phyloP scores from a whole-genome alignment of 768 basidiomycete species.

The Solioccasus polychromus region DNA sequence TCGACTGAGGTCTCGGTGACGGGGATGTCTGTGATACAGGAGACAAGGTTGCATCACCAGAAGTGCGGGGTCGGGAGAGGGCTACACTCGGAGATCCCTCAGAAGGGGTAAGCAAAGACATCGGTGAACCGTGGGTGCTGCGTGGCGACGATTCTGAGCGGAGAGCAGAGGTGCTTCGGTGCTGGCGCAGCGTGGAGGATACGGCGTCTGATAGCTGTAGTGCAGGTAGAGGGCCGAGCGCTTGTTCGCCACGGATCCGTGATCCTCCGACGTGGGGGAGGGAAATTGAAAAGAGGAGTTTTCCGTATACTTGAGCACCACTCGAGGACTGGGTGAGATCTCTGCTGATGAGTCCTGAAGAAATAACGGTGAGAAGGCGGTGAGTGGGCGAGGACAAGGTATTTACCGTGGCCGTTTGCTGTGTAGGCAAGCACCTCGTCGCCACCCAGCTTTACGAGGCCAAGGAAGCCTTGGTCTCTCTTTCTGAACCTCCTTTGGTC shows the following conservation, averaged over 20 bases:
- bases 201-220: slow-evolving; percentile 14
- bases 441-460: slow-evolving; percentile 54
- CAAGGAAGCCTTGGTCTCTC: slow-evolving; percentile 78
- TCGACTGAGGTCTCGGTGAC: slow-evolving; percentile 14
- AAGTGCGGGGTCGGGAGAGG: slow-evolving; percentile 13
- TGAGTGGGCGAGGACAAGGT: not conserved
- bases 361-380: slow-evolving; percentile 1
- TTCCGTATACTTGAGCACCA: slow-evolving; percentile 66
- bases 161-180: slow-evolving; percentile 25
- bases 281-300: slow-evolving; percentile 66
- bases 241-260: slow-evolving; percentile 17
- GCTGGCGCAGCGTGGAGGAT: slow-evolving; percentile 12
- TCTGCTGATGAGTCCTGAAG: slow-evolving; percentile 62
- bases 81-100: slow-evolving; percentile 9
- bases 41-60: slow-evolving; percentile 14
- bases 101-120: slow-evolving; percentile 16
- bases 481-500: slow-evolving; percentile 88
- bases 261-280: slow-evolving; percentile 32
- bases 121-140: slow-evolving; percentile 14
- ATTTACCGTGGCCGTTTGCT: slow-evolving; percentile 43
- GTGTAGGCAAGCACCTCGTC: slow-evolving; percentile 52
- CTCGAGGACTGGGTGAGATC: slow-evolving; percentile 42
- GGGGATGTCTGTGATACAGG: slow-evolving; percentile 9
- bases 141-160: slow-evolving; percentile 19
- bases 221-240: slow-evolving; percentile 12